Conservation (phyloP, 768 basidiomycete genomes). For the Harrya chromipes region DNA sequence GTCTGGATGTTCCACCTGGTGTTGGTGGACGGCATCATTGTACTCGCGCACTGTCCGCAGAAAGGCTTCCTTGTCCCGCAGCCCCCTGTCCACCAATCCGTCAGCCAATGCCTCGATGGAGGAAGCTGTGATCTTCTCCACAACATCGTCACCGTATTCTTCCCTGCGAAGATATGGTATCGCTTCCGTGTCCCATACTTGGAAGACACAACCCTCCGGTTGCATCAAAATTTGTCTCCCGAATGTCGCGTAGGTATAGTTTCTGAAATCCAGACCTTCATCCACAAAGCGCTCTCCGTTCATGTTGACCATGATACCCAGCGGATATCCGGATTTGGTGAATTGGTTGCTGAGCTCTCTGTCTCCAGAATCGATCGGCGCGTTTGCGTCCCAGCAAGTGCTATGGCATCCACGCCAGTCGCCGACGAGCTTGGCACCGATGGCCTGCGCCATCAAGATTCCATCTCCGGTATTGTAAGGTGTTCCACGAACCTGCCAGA, state of each 20-base stretch:
- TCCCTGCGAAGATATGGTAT: slow-evolving; percentile 49
- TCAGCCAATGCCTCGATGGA: slow-evolving; percentile 50
- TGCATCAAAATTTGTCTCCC: slow-evolving; percentile 58
- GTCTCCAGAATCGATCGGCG: slow-evolving; percentile 47
- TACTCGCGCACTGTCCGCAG: slow-evolving; percentile 46
- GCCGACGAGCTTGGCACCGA: slow-evolving; percentile 57
- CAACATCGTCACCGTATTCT: slow-evolving; percentile 62
- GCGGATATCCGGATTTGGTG: slow-evolving; percentile 72
- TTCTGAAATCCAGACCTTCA: slow-evolving; percentile 69
- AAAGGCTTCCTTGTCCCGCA: slow-evolving; percentile 42
- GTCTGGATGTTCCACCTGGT: slow-evolving; percentile 34
- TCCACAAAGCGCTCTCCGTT: slow-evolving; percentile 62
- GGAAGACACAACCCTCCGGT: slow-evolving; percentile 59
- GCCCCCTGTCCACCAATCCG: slow-evolving; percentile 42
- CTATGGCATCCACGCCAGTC: slow-evolving; percentile 72
- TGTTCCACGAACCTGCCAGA: slow-evolving; percentile 58
- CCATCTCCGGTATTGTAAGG: slow-evolving; percentile 72
- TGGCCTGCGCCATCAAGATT: slow-evolving; percentile 45
- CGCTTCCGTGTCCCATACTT: slow-evolving; percentile 57
- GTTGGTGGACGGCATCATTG: slow-evolving; percentile 46
- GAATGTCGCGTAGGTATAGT: slow-evolving; percentile 71
- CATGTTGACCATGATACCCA: slow-evolving; percentile 66
- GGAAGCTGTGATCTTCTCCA: slow-evolving; percentile 50
- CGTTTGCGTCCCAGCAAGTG: slow-evolving; percentile 69
- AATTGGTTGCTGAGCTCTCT: slow-evolving; percentile 63